These are phyloP conservation scores for Aquanectria penicillioides DNA, from an alignment of 2,329 filamentous ascomycete species.

Conservation along the genomic window DNA sequence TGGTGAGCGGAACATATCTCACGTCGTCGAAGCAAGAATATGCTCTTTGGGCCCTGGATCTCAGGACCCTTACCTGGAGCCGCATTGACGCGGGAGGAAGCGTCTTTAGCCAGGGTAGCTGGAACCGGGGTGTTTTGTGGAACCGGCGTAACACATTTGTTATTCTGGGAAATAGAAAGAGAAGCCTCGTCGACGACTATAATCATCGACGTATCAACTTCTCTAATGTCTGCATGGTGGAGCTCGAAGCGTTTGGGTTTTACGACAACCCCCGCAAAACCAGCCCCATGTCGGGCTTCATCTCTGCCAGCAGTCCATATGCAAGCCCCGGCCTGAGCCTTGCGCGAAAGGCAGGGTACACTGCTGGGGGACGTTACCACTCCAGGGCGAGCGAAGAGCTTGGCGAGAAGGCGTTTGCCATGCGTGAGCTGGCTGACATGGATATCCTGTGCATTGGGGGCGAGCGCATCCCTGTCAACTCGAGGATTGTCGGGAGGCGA, in stretches of 20 bases:
- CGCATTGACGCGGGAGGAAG: slow-evolving; percentile 94
- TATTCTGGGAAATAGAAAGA: slow-evolving; percentile 91
- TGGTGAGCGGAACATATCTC: slow-evolving; percentile 96
- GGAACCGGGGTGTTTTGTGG: slow-evolving; percentile 96
- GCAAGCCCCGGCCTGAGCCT: slow-evolving; percentile 66
- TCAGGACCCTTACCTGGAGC: slow-evolving; percentile 90
- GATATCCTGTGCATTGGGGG: slow-evolving; percentile 92
- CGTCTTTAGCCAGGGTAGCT: slow-evolving; percentile 96
- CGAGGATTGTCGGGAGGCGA: slow-evolving; percentile 83
- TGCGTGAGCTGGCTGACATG: slow-evolving; percentile 95
- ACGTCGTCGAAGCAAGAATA: slow-evolving; percentile 99
- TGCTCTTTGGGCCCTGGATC: slow-evolving; percentile 92
- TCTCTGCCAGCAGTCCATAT: slow-evolving; percentile 81
- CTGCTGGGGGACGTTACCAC: slow-evolving; percentile 79
- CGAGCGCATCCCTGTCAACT: slow-evolving; percentile 93
- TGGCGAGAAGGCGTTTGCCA: slow-evolving; percentile 79
- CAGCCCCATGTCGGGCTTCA: slow-evolving; percentile 82
- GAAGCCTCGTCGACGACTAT: slow-evolving; percentile 96
- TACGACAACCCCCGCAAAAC: slow-evolving; percentile 92
- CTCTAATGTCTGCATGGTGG: slow-evolving; percentile 94
- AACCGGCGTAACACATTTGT: slow-evolving; percentile 94
- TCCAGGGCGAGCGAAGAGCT: slow-evolving; percentile 85
- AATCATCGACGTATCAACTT: slow-evolving; percentile 99
- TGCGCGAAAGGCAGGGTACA: slow-evolving; percentile 69
- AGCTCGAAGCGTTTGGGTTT: slow-evolving; percentile 95